A percentile compares a stretch with the other conserved stretches of the same genome.
Evolutionary conservation across 2,329 filamentous ascomycete species (phyloP).

Genomic region (Hypoxylon sp.): DNA sequence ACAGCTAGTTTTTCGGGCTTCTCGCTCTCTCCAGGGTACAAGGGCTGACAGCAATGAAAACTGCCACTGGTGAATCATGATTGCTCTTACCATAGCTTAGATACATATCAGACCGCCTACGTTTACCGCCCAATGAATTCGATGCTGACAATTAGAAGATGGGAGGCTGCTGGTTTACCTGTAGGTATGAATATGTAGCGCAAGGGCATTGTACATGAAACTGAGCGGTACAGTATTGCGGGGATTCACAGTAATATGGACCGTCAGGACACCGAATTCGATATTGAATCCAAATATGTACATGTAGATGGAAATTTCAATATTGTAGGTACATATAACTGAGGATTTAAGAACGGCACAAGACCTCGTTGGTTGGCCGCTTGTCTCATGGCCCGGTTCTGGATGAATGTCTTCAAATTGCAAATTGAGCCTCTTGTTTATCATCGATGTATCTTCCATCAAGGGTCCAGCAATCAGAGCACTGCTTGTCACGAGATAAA

Average conservation of each 20-base stretch:
- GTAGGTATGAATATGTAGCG: not conserved
- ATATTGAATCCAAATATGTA: constrained; percentile 32
- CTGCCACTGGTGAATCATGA: constrained; percentile 16
- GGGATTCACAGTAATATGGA: constrained; percentile 26
- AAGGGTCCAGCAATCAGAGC: not conserved
- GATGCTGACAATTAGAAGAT: constrained; percentile 35
- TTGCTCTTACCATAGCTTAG: constrained; percentile 18
- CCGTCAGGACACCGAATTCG: constrained; percentile 22
- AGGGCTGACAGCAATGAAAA: constrained; percentile 21
- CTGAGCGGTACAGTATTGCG: constrained; percentile 25
- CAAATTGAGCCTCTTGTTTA: constrained; percentile 36
- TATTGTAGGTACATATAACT: constrained; percentile 38
- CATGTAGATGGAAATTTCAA: constrained; percentile 40
- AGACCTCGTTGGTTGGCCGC: constrained; percentile 19
- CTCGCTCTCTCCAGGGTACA: constrained; percentile 21
- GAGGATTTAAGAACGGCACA: constrained; percentile 23
- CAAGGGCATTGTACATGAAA: constrained; percentile 22
- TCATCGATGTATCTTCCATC: constrained; percentile 9
- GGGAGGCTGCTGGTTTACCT: constrained; percentile 29
- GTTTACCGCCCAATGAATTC: constrained; percentile 25
- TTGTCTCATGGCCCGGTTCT: constrained; percentile 22
- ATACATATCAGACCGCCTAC: constrained; percentile 35
- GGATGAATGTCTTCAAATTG: constrained; percentile 22
- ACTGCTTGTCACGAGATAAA: constrained; percentile 25
- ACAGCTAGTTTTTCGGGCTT: constrained; percentile 6